These are phyloP conservation scores for Diplodia sapinea DNA, from an alignment of 2,329 filamentous ascomycete genomes.

Conservation along the genomic window DNA sequence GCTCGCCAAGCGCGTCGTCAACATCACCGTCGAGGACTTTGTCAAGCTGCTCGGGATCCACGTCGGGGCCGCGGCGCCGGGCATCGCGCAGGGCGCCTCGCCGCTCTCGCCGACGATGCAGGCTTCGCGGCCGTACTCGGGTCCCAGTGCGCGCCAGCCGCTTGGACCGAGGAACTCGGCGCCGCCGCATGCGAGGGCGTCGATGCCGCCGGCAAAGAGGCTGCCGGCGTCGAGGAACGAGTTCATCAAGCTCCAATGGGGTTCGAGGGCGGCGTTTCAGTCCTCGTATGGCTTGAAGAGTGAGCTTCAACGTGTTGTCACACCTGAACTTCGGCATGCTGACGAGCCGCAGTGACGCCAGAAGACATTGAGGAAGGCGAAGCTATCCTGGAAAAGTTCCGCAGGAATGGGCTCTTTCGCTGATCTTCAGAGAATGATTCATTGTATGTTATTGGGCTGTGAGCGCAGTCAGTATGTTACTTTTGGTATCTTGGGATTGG, in stretches of 20 bases:
- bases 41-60: conserved; percentile 20
- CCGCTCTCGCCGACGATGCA: conserved; percentile 8
- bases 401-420: conserved; percentile 15
- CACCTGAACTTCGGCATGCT: not conserved
- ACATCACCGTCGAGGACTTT: conserved; percentile 17
- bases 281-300: conserved; percentile 22
- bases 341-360: not conserved
- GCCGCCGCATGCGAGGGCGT: not conserved
- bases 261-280: conserved; percentile 15
- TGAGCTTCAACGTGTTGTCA: not conserved
- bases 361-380: conserved; percentile 25
- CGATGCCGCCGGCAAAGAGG: conserved; percentile 9
- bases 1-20: conserved; percentile 21
- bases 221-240: not conserved
- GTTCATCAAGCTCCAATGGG: conserved; percentile 26
- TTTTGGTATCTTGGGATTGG: conserved; percentile 1
- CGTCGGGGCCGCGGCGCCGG: not conserved
- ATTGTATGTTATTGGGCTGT: not conserved
- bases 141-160: not conserved
- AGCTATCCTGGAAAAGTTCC: conserved; percentile 3
- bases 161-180: not conserved
- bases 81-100: not conserved
- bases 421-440: not conserved
- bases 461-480: not conserved
- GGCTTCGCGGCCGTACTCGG: conserved; percentile 1